Conservation (phyloP, 768 basidiomycete genomes). For the Porphyrellus cyaneotinctus region DNA sequence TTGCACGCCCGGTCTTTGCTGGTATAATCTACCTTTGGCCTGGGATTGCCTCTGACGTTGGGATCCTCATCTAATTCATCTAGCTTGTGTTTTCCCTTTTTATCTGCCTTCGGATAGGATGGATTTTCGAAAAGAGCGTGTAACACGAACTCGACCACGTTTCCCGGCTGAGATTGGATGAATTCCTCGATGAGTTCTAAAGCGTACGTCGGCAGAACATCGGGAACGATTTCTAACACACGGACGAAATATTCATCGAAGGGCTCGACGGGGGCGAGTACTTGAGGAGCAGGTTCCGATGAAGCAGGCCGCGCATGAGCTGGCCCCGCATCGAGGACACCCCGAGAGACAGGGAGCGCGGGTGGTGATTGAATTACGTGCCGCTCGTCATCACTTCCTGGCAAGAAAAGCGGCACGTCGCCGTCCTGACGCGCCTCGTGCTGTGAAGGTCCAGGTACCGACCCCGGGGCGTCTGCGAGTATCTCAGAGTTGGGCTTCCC, state of each 20-base stretch:
- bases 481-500: slow-evolving; percentile 11
- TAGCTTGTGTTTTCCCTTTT: slow-evolving; percentile 44
- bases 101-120: slow-evolving; percentile 52
- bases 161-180: slow-evolving; percentile 31
- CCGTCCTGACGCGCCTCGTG: slow-evolving; percentile 1
- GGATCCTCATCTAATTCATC: slow-evolving; percentile 27
- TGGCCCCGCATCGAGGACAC: neutral
- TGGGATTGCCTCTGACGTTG: slow-evolving; percentile 29
- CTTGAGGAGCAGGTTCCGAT: slow-evolving; percentile 6
- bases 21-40: slow-evolving; percentile 51
- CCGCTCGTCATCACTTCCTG: slow-evolving; percentile 35
- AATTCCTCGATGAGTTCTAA: slow-evolving; percentile 44
- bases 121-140: slow-evolving; percentile 61
- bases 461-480: slow-evolving; percentile 3
- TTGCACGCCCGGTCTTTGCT: slow-evolving; percentile 41
- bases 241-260: slow-evolving; percentile 39
- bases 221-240: slow-evolving; percentile 67
- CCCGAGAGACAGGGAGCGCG: neutral
- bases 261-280: slow-evolving; percentile 14
- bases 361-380: neutral
- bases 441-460: slow-evolving; percentile 12
- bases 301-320: neutral
- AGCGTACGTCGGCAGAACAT: slow-evolving; percentile 58
- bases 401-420: slow-evolving; percentile 34
- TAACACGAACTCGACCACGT: slow-evolving; percentile 51